phyloP scores from a whole-genome alignment of 179 eudicot species.

The Silene noctiflora region DNA sequence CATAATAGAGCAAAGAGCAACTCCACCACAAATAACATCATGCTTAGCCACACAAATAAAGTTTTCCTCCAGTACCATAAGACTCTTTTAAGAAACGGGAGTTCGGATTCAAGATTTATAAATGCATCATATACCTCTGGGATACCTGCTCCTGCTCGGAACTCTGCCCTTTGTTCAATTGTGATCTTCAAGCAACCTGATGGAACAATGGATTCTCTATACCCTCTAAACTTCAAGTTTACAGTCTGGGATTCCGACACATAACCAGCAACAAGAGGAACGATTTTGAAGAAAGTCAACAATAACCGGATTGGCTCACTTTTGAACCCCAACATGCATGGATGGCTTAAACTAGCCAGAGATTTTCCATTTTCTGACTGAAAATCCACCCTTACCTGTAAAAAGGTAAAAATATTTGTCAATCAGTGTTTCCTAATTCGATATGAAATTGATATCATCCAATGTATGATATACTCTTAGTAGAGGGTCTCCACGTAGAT shows the following conservation, averaged over 20 bases:
- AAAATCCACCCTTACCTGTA: conserved; percentile 60
- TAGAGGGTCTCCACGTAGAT: too few species aligned
- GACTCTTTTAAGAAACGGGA: conserved; percentile 61
- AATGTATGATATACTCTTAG: too few species aligned
- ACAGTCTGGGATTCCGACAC: conserved; percentile 68
- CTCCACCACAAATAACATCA: conserved; percentile 52
- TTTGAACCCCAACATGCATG: conserved; percentile 69
- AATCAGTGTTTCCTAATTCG: too few species aligned
- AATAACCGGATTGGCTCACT: conserved; percentile 67
- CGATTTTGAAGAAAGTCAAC: conserved; percentile 49
- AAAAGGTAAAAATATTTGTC: too few species aligned
- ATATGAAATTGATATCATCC: too few species aligned
- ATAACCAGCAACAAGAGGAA: conserved; percentile 76
- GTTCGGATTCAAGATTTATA: conserved; percentile 61
- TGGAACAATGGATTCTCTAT: conserved; percentile 48
- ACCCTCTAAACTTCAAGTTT: conserved; percentile 48
- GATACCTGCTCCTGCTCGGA: conserved; percentile 55
- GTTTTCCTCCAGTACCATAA: conserved; percentile 76
- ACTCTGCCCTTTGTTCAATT: conserved; percentile 82
- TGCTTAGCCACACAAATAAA: conserved; percentile 64
- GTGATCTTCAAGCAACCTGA: conserved; percentile 61
- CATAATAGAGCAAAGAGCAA: conserved; percentile 56
- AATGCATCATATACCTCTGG: conserved; percentile 77
- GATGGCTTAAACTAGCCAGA: conserved; percentile 62
- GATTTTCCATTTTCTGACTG: conserved; percentile 52